Evolutionary conservation across 192 early-diverging fungal species (phyloP).

Genomic region (Pecoramyces ruminantium): DNA sequence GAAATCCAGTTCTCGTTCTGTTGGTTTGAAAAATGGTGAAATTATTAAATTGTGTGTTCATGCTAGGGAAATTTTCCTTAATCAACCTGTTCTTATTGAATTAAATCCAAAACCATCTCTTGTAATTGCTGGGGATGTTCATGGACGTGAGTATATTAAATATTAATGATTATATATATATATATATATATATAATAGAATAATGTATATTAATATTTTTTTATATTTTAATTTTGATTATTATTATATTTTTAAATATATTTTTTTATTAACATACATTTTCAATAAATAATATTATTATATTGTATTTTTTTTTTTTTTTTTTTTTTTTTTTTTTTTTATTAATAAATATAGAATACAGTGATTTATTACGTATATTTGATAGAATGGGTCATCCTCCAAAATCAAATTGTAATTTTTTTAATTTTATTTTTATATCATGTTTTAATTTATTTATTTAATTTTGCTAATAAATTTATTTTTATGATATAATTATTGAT

Average conservation of each 20-base stretch:
- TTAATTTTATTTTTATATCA: slow-evolving; percentile 16
- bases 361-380: slow-evolving; percentile 80
- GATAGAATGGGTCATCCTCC: slow-evolving; percentile 90
- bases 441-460: too few species aligned
- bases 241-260: too few species aligned
- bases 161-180: too few species aligned
- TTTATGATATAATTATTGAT: neutral
- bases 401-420: slow-evolving; percentile 73
- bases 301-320: neutral
- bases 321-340: neutral
- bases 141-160: neutral
- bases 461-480: too few species aligned
- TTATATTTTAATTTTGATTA: neutral
- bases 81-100: slow-evolving; percentile 52
- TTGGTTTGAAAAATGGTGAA: slow-evolving; percentile 61
- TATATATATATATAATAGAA: neutral
- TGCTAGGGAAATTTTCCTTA: slow-evolving; percentile 75
- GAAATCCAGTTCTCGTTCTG: neutral
- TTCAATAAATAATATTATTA: too few species aligned
- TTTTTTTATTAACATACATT: too few species aligned
- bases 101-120: slow-evolving; percentile 11
- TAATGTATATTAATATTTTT: neutral
- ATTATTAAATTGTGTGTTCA: slow-evolving; percentile 69
- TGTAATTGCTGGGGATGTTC: neutral
- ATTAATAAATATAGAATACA: slow-evolving; percentile 30